Base-by-base conservation (phyloP, 495 filamentous ascomycete genomes). In the Neurospora sp. region DNA sequence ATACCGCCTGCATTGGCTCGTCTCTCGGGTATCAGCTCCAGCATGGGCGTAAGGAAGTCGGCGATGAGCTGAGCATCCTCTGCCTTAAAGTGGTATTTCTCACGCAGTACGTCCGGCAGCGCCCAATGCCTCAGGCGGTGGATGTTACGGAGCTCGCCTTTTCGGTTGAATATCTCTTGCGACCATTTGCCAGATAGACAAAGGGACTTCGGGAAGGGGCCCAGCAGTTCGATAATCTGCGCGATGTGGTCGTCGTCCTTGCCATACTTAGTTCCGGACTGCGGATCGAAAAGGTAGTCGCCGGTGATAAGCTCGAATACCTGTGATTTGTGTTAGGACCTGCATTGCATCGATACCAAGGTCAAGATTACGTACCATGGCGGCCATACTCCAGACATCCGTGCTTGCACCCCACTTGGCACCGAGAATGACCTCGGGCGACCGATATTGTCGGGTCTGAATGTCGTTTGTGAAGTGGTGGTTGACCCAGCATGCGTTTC, bases 401-500 rank as follows among this genome's bases (percentile, higher is more conserved):
- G 96, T 98, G 79, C 96, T 98, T 5, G 96, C 96, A 71, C 96
- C 96, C 96, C 96, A 99, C 84, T 98, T 98, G 1, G 94, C 90
- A 54, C 96, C 96, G 20, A 99, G 84, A 62, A 99, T 98, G 38
- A 99, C 96, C 82, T 99, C 96, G 3, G 96, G 96, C 0, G 96
- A 98, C 27, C 96, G 89, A 82, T 99, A 99, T 82, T 99, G 96
- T 77, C 96, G 89, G 9, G 96, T 99, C 78, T 99, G 96, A 75
- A 99, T 99, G 79, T 99, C 96, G 78, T 99, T 98, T 76, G 96
- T 99, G 83, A 99, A 99, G 81, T 99, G 96, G 80, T 99, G 96
- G 39, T 93, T 91, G 35, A 97, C 94, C 96, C 96, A 99, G 84
- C 96, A 99, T 11, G 96, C 96, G 80, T 99, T 99, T 40, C 96